A percentile compares a stretch with the other conserved stretches of the same genome.
phyloP scores from a whole-genome alignment of 352 stramenopile species.

The Globisporangium echinulatum region DNA sequence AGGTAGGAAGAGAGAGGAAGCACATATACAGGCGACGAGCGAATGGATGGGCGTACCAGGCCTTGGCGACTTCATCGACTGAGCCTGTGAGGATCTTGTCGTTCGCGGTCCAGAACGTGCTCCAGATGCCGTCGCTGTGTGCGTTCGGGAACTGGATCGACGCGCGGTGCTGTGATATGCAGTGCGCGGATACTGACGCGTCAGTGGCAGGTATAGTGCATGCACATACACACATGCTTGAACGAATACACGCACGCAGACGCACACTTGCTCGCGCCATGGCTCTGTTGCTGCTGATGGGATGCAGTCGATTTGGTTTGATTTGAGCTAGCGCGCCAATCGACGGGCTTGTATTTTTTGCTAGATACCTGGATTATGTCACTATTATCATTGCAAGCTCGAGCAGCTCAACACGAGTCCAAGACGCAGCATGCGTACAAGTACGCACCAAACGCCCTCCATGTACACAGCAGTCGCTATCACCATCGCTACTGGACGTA shows the following conservation, averaged over 20 bases:
- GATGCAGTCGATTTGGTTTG: no score
- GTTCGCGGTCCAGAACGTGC: slow-evolving; percentile 82
- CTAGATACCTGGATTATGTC: no score
- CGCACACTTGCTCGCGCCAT: slow-evolving; percentile 26
- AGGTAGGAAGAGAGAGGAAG: not conserved
- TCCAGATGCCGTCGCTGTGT: slow-evolving; percentile 87
- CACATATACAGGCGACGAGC: not conserved
- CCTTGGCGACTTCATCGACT: slow-evolving; percentile 84
- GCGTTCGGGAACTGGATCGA: slow-evolving; percentile 79
- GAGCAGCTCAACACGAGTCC: no score
- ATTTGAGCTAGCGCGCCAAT: no score
- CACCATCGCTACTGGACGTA: no score
- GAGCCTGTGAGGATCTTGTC: slow-evolving; percentile 86
- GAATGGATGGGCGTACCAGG: slow-evolving; percentile 33
- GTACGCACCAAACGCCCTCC: no score
- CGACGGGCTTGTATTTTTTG: no score
- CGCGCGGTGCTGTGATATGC: slow-evolving; percentile 47
- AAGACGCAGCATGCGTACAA: no score
- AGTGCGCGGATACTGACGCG: not conserved
- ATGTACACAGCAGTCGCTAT: no score
- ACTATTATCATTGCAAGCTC: no score
- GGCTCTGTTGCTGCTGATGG: slow-evolving; percentile 3
- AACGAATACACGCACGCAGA: not conserved
- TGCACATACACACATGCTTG: not conserved
- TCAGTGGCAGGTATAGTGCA: not conserved